Base-by-base conservation (phyloP, 1,139 yeast genomes). In the Hyphopichia buzzinii region DNA sequence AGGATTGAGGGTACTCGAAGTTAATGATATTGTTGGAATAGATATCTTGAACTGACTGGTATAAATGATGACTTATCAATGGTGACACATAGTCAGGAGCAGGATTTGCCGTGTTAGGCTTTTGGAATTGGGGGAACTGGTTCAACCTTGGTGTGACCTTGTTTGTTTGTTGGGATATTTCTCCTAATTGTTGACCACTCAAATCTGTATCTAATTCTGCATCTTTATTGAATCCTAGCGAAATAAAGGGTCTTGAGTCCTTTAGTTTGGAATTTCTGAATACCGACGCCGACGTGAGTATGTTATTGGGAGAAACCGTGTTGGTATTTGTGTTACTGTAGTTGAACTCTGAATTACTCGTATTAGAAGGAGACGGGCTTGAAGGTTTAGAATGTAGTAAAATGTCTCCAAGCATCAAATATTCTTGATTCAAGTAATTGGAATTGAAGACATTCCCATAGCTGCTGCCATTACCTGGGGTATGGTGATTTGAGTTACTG, bases 1-100 rank as follows among this genome's bases (percentile, higher is more conserved):
- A 82, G 26, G 84, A 83, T 47, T 69, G 72, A 5, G 86, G 86
- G 46, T 83, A 82, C 52, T 81, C 81, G 48, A 80, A 81, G 30
- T 83, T 76, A 35, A 73, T 70, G 31, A 75, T 67, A 31, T 72
- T 62, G 42, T 71, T 72, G 26, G 79, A 64, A 50, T 80, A 82
- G 31, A 83, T 77, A 49, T 82, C 89, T 44, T 77, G 78, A 0
- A 84, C 85, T 1, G 76, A 69, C 49, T 78, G 81, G 42, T 81
- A 77, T 25, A 79, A 58, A 48, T 80, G 81, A 43, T 84, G 75
- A 37, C 81, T 66, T 8, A 74, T 67, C 38, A 79, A 58, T 3
- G 87, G 87, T 4, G 83, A 66, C 3, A 75, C 66, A 49, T 77
- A 77, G 19, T 50, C 56, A 4, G 27, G 14, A 2, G 26, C 31